phyloP scores from a whole-genome alignment of 768 basidiomycete genomes.

The Boletus tomentosulus region DNA sequence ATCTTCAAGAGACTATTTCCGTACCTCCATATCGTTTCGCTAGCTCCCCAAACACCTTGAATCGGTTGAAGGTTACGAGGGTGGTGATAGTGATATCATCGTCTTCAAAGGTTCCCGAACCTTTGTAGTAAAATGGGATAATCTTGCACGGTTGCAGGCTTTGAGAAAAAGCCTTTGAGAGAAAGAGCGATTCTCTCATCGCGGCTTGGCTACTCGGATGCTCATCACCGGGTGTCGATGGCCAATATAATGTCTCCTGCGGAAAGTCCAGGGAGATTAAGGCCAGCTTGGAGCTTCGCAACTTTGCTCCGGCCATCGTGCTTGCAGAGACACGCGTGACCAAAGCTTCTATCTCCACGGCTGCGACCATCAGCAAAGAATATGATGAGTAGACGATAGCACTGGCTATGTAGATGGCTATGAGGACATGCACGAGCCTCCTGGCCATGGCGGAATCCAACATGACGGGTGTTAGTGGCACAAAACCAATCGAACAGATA shows the following conservation, averaged over 20 bases:
- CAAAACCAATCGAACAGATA: not conserved
- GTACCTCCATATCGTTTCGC: slow-evolving; percentile 74
- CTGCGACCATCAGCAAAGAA: slow-evolving; percentile 15
- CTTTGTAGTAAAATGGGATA: slow-evolving; percentile 78
- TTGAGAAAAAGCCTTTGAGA: slow-evolving; percentile 66
- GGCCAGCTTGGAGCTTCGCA: slow-evolving; percentile 1
- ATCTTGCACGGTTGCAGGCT: slow-evolving; percentile 72
- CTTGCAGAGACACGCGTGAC: not conserved
- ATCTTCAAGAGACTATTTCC: slow-evolving; percentile 8
- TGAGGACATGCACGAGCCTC: slow-evolving; percentile 13
- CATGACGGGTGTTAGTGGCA: slow-evolving; percentile 2
- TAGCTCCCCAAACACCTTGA: slow-evolving; percentile 67
- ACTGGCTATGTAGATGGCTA: slow-evolving; percentile 20
- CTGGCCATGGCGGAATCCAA: slow-evolving; percentile 5
- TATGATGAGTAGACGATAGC: slow-evolving; percentile 33
- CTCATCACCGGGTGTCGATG: not conserved
- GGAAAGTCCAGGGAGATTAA: slow-evolving; percentile 1
- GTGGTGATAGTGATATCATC: slow-evolving; percentile 85
- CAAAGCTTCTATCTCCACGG: slow-evolving; percentile 7
- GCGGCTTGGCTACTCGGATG: slow-evolving; percentile 12
- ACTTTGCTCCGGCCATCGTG: not conserved
- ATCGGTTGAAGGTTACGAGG: slow-evolving; percentile 74
- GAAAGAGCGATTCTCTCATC: slow-evolving; percentile 48
- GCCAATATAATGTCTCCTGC: slow-evolving; percentile 24
- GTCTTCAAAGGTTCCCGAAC: slow-evolving; percentile 47